These are phyloP conservation scores for Vaccinium darrowii DNA, from an alignment of 148 eudicot genomes.

Conservation along the genomic window DNA sequence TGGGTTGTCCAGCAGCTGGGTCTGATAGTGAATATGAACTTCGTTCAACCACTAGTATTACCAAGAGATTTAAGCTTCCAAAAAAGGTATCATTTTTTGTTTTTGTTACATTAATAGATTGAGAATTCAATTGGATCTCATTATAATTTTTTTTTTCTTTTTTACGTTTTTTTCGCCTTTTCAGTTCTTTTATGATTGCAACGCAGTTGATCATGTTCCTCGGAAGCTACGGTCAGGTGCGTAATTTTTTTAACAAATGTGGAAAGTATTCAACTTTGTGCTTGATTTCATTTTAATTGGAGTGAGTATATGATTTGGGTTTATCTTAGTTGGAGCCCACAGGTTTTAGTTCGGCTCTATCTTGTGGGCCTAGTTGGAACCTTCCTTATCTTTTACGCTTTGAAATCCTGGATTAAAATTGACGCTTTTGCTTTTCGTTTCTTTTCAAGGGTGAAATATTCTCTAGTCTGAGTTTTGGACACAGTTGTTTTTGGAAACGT, in stretches of 20 bases:
- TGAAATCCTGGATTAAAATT: slow-evolving; percentile 2
- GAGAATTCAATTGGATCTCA: not conserved
- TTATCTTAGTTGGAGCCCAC: slow-evolving; percentile 28
- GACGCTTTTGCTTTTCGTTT: slow-evolving; percentile 24
- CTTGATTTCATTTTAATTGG: slow-evolving; percentile 8
- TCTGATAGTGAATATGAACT: slow-evolving; percentile 31
- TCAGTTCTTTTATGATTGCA: slow-evolving; percentile 51
- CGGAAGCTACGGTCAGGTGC: slow-evolving; percentile 75
- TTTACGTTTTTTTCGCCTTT: not conserved
- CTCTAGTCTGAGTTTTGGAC: not conserved
- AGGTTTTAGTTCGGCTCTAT: slow-evolving; percentile 15
- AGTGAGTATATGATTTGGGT: slow-evolving; percentile 7
- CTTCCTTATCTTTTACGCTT: slow-evolving; percentile 11
- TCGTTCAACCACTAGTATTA: slow-evolving; percentile 19
- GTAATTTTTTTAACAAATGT: not conserved
- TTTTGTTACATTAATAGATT: not conserved
- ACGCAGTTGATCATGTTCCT: slow-evolving; percentile 46
- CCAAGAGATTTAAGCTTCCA: slow-evolving; percentile 43
- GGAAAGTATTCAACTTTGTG: not conserved
- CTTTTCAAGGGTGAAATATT: slow-evolving; percentile 23
- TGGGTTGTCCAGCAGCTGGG: slow-evolving; percentile 29
- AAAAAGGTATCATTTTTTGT: slow-evolving; percentile 37
- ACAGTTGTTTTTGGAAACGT: not conserved
- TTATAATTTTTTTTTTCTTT: not conserved
- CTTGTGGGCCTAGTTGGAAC: slow-evolving; percentile 20